These are phyloP conservation scores for Cyclostephanos tholiformis DNA, from an alignment of 108 stramenopile species.

Conservation along the genomic window DNA sequence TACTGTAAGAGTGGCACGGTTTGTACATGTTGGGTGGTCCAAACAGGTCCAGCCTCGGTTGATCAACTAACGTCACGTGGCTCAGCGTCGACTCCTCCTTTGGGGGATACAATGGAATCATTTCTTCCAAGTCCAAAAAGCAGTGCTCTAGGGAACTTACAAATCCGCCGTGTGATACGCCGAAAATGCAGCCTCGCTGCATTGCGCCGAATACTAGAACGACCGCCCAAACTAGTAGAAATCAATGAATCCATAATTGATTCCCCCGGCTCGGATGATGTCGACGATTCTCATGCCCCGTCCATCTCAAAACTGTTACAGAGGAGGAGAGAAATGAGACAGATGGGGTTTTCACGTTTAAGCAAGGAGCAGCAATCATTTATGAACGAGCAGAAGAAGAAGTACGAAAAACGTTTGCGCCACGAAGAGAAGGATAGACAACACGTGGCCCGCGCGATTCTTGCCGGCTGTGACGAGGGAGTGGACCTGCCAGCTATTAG, in stretches of 20 bases:
- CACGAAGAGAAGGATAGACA: slow-evolving; percentile 26
- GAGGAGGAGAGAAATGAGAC: neutral
- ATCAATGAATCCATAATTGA: slow-evolving; percentile 14
- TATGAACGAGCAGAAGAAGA: slow-evolving; percentile 13
- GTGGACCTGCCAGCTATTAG: neutral
- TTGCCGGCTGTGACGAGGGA: slow-evolving; percentile 8
- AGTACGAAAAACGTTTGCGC: neutral
- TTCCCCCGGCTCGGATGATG: neutral
- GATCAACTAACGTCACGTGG: neutral
- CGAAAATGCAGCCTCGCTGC: slow-evolving; percentile 19
- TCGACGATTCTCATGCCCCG: slow-evolving; percentile 1
- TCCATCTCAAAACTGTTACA: neutral
- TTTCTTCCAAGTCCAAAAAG: neutral
- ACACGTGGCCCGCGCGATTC: slow-evolving; percentile 20
- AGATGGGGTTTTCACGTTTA: neutral
- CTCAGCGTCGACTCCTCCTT: slow-evolving; percentile 1
- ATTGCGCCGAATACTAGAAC: slow-evolving; percentile 18
- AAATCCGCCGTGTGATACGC: slow-evolving; percentile 30
- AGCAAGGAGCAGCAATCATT: slow-evolving; percentile 13
- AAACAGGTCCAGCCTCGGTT: neutral
- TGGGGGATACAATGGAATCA: neutral
- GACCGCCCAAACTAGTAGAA: slow-evolving; percentile 23
- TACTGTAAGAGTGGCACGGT: slow-evolving; percentile 71
- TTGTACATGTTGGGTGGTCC: slow-evolving; percentile 55
- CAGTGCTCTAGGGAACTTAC: neutral